Conservation (phyloP, 208 protist genomes). For the Acanthamoeba castellanii region DNA sequence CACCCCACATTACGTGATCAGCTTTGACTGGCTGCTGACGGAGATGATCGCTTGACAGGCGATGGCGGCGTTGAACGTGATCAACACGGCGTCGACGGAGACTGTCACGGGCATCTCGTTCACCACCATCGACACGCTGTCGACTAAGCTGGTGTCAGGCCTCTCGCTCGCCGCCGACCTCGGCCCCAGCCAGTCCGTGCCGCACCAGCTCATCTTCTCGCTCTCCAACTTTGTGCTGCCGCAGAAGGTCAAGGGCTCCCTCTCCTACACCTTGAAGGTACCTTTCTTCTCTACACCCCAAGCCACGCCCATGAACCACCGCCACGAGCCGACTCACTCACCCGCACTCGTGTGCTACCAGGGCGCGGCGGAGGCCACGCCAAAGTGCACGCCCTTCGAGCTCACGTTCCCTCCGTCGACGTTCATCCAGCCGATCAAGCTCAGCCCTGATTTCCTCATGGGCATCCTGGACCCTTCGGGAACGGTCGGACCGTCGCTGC, state of each 20-base stretch:
- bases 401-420: slow-evolving; percentile 1
- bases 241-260: slow-evolving; percentile 45
- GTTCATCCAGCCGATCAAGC: slow-evolving; percentile 52
- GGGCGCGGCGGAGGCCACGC: neutral
- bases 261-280: slow-evolving; percentile 29
- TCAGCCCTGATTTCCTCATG: slow-evolving; percentile 4
- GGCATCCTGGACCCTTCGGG: slow-evolving; percentile 28
- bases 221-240: slow-evolving; percentile 61
- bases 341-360: neutral
- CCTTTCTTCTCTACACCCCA: neutral
- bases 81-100: neutral
- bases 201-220: slow-evolving; percentile 50
- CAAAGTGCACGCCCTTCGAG: slow-evolving; percentile 52
- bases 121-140: slow-evolving; percentile 44
- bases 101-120: neutral
- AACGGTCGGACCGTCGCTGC: neutral
- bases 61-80: slow-evolving; percentile 34
- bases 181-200: neutral
- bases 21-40: neutral
- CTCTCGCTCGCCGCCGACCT: neutral
- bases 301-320: no score
- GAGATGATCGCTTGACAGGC: neutral
- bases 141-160: slow-evolving; percentile 19
- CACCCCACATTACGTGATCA: no score
- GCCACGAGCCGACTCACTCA: neutral